These are phyloP conservation scores for Gnaphalium uliginosum DNA, from an alignment of 129 eudicot species.

Conservation along the genomic window DNA sequence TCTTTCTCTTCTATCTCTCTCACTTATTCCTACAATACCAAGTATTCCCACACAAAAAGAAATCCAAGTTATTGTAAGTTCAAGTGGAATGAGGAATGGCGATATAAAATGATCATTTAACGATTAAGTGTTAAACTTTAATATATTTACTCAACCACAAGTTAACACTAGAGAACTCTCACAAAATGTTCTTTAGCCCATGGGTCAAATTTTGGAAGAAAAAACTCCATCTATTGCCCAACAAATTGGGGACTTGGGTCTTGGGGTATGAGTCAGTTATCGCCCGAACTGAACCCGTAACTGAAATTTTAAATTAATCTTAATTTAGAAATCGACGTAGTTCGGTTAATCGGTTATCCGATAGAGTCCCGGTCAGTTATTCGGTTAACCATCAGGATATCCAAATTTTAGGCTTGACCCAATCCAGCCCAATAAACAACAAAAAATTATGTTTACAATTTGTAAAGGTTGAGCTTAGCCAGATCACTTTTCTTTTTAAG, in stretches of 20 bases:
- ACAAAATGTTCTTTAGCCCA: not conserved
- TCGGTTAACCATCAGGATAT: not conserved
- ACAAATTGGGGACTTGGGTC: not conserved
- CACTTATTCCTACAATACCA: conserved; percentile 36
- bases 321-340: too few relatives aligned
- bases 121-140: not conserved
- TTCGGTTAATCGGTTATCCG: too few relatives aligned
- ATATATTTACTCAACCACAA: not conserved
- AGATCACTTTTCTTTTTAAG: too few relatives aligned
- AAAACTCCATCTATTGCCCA: too few relatives aligned
- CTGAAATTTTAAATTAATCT: not conserved
- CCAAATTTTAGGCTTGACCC: not conserved
- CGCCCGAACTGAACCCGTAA: not conserved
- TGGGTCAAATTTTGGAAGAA: too few relatives aligned
- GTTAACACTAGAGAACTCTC: not conserved
- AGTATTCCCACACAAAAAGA: not conserved
- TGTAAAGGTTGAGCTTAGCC: not conserved
- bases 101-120: not conserved
- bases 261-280: not conserved
- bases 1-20: conserved; percentile 59
- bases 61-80: too few relatives aligned
- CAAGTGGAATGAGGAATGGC: not conserved
- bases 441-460: too few relatives aligned
- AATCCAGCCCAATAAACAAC: not conserved
- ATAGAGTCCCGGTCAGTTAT: not conserved